These are phyloP conservation scores for Colletotrichum brevisporum DNA, from an alignment of 2,329 filamentous ascomycete genomes.

Conservation along the genomic window DNA sequence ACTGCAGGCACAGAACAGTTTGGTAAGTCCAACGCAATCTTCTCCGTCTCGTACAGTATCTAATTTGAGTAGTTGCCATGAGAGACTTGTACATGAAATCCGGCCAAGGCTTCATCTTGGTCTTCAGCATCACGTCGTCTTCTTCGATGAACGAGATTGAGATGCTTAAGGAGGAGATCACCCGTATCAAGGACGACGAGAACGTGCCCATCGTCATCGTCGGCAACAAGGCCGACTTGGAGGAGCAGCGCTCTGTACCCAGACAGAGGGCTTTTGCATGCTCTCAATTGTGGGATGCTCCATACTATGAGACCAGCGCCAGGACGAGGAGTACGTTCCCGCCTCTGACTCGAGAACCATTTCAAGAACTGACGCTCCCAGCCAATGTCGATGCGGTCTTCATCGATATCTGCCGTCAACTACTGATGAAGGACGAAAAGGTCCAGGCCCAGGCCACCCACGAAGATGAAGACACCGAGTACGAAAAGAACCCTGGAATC, in stretches of 20 bases:
- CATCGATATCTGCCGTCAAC: constrained; percentile 85
- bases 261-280: constrained; percentile 85
- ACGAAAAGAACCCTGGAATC: constrained; percentile 58
- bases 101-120: constrained; percentile 90
- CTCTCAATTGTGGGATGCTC: constrained; percentile 89
- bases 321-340: constrained; percentile 75
- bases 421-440: constrained; percentile 80
- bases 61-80: constrained; percentile 67
- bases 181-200: constrained; percentile 91
- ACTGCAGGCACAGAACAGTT: constrained; percentile 95
- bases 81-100: constrained; percentile 94
- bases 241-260: constrained; percentile 85
- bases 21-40: constrained; percentile 70
- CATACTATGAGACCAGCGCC: constrained; percentile 92
- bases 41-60: neutral
- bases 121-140: constrained; percentile 90
- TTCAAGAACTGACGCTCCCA: constrained; percentile 50
- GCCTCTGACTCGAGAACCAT: neutral
- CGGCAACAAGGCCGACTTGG: constrained; percentile 91
- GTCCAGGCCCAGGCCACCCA: constrained; percentile 55
- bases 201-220: constrained; percentile 90
- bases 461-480: constrained; percentile 56
- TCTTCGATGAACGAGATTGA: constrained; percentile 87
- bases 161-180: constrained; percentile 88
- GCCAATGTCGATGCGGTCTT: constrained; percentile 94